Evolutionary conservation across 495 filamentous ascomycete genomes (phyloP), one percentile per base, ranked within the genome.

Genomic region (Coniosporium apollinis): DNA sequence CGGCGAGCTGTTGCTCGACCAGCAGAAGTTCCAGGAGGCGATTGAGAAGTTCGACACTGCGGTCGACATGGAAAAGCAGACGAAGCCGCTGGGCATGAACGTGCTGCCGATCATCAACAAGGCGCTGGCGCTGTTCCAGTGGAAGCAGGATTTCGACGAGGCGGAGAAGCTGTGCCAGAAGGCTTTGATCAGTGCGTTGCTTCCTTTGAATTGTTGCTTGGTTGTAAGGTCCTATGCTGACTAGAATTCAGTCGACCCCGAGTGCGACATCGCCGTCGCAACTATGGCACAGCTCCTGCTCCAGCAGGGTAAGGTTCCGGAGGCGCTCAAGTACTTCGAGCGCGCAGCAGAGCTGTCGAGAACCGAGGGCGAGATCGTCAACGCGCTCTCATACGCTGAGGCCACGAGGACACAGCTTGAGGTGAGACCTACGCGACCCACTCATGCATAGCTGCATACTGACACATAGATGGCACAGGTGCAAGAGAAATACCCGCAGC

Each of bases 241-340:
- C 41, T 4, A 61, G 51, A 38, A 33, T 28, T 42, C 44, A 94
- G 86, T 99, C 50, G 89, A 99, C 51, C 89, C 91, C 21, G 89
- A 99, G 55, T 96, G 89, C 52, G 89, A 99, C 51, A 96, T 99
- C 49, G 89, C 89, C 31, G 89, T 99, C 15, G 89, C 91, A 28
- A 99, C 89, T 28, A 96, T 99, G 89, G 89, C 89, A 4, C 89
- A 99, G 57, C 67, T 99, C n/a, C 73, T 96, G 19, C 69, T 99
- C 15, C 91, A 99, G 53, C 89, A 96, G 61, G 87, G 87, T 50
- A 93, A 94, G 62, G 91, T 96, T 24, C 81, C 75, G 14, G 82
- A 94, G 39, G 89, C 89, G 2, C 74, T 99, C 29, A 83, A 81
- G 58, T 96, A 96, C 64, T 99, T 99, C 47, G 84, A 96, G 66